These are phyloP conservation scores for Pseudonitzschia pungens DNA, from an alignment of 108 stramenopile genomes.

Conservation along the genomic window DNA sequence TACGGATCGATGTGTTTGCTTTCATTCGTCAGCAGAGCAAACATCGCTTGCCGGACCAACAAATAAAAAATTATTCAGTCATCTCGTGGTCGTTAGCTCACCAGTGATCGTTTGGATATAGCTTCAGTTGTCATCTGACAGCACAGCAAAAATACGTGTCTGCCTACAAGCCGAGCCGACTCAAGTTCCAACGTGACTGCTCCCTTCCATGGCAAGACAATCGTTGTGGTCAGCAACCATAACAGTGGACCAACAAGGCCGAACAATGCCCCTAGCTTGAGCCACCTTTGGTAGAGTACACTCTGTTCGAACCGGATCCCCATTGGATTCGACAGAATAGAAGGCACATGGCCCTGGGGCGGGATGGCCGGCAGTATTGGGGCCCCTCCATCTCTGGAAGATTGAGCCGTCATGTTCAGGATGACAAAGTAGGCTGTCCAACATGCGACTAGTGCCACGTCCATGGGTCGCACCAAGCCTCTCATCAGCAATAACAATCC, in stretches of 20 bases:
- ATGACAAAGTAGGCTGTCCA: slow-evolving; percentile 42
- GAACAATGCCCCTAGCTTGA: slow-evolving; percentile 50
- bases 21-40: no score
- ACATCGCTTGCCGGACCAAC: no score
- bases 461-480: slow-evolving; percentile 50
- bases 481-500: slow-evolving; percentile 31
- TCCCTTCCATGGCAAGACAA: background rate
- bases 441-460: slow-evolving; percentile 29
- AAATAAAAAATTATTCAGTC: no score
- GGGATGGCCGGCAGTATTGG: slow-evolving; percentile 62
- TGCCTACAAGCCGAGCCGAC: slow-evolving; percentile 24
- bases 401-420: slow-evolving; percentile 36
- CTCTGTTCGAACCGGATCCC: slow-evolving; percentile 43
- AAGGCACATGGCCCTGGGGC: slow-evolving; percentile 72
- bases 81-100: background rate
- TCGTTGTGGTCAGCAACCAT: slow-evolving; percentile 12
- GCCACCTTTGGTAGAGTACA: slow-evolving; percentile 49
- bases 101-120: slow-evolving; percentile 27
- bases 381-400: slow-evolving; percentile 13
- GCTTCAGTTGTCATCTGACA: slow-evolving; percentile 64
- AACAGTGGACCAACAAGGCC: slow-evolving; percentile 52
- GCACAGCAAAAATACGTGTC: slow-evolving; percentile 65
- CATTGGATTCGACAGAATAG: slow-evolving; percentile 62
- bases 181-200: background rate
- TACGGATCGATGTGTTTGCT: background rate